Evolutionary conservation across 163 green algal genomes (phyloP).

Genomic region (Chloromonas sp.): DNA sequence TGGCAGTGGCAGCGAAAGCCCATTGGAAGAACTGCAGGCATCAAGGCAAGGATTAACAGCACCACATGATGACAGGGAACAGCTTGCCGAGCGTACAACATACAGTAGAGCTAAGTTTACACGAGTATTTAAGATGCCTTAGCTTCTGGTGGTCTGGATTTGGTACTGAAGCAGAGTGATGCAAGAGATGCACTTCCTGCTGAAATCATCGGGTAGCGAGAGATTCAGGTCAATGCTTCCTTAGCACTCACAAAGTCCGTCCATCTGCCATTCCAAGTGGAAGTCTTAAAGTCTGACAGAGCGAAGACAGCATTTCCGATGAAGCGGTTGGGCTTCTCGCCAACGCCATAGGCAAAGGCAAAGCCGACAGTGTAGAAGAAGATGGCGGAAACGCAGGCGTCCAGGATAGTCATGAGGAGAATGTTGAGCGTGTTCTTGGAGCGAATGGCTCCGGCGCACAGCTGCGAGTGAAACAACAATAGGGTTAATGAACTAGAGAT

Average conservation of each 20-base stretch:
- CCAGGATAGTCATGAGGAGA: constrained; percentile 77
- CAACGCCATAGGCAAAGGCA: constrained; percentile 57
- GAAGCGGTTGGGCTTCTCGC: constrained; percentile 55
- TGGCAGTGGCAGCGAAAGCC: constrained; percentile 77
- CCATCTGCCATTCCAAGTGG: constrained; percentile 7
- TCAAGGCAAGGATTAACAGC: not conserved
- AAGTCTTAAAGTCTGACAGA: constrained; percentile 19
- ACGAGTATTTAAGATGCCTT: too few relatives aligned
- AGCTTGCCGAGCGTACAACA: too few relatives aligned
- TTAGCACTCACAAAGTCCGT: constrained; percentile 2
- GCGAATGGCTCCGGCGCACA: constrained; percentile 74
- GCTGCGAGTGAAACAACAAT: constrained; percentile 18
- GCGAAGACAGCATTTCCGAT: constrained; percentile 53
- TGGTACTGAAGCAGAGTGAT: too few relatives aligned
- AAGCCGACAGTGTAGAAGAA: constrained; percentile 65
- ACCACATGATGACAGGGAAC: too few relatives aligned
- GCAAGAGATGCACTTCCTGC: too few relatives aligned
- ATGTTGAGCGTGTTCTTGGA: constrained; percentile 86
- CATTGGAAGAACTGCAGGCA: constrained; percentile 73
- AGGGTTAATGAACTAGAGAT: too few relatives aligned
- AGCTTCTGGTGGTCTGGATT: too few relatives aligned
- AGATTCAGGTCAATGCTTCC: too few relatives aligned
- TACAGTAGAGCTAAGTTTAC: too few relatives aligned
- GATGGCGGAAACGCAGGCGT: constrained; percentile 61
- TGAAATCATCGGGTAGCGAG: too few relatives aligned